These are phyloP conservation scores for Umbellularia californica DNA, from an alignment of 164 flowering plant genomes.

Conservation along the genomic window DNA sequence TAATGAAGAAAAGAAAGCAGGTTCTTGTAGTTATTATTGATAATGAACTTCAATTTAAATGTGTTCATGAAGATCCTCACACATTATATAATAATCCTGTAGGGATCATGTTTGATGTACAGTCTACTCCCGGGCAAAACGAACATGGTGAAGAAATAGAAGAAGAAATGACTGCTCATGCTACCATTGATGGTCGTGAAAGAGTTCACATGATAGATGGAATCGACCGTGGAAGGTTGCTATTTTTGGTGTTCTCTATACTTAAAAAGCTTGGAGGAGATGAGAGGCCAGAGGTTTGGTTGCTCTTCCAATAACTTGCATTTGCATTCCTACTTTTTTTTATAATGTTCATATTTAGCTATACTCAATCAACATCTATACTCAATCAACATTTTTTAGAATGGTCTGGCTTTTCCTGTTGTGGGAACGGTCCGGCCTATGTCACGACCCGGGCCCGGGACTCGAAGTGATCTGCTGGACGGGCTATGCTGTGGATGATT, in stretches of 20 bases:
- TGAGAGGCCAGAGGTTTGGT: constrained; percentile 92
- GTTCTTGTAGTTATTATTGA: constrained; percentile 18
- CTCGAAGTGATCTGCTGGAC: too few species aligned
- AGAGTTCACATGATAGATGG: constrained; percentile 25
- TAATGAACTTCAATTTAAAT: neutral
- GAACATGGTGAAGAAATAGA: constrained; percentile 21
- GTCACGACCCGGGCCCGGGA: too few species aligned
- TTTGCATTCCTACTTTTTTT: neutral
- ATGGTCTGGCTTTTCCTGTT: too few species aligned
- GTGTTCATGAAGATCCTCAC: neutral
- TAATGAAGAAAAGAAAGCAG: constrained; percentile 42
- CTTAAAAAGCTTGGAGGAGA: constrained; percentile 91
- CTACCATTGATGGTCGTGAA: constrained; percentile 19
- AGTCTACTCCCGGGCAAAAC: constrained; percentile 28
- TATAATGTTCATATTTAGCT: neutral
- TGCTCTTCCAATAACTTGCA: neutral
- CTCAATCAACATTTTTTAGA: neutral
- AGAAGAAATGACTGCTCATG: constrained; percentile 20
- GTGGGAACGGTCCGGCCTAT: too few species aligned
- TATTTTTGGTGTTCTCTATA: constrained; percentile 76
- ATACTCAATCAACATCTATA: neutral
- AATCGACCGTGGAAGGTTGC: constrained; percentile 53
- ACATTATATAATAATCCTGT: constrained; percentile 8
- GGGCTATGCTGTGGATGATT: too few species aligned
- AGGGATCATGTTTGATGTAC: constrained; percentile 23